Percentiles rank a stretch among this genome's conserved stretches.
phyloP scores from a whole-genome alignment of 73 alveolate species.

The Tetrahymena thermophila region DNA sequence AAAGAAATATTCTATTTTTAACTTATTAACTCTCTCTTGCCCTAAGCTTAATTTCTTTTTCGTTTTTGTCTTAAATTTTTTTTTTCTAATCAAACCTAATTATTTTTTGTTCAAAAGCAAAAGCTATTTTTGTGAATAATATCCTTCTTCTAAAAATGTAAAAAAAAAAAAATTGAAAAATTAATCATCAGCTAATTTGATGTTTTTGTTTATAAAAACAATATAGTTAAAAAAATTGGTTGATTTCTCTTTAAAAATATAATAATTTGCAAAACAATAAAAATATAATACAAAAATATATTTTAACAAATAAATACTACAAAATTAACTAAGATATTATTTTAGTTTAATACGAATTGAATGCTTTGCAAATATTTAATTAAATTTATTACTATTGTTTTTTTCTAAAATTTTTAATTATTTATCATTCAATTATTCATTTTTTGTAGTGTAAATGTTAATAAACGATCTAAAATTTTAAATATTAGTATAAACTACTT shows the following conservation, averaged over 20 bases:
- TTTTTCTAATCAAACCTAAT: background rate
- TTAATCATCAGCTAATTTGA: background rate
- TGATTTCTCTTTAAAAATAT: background rate
- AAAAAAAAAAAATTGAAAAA: background rate
- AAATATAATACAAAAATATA: too few species aligned
- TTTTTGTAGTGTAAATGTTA: too few species aligned
- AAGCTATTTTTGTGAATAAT: background rate
- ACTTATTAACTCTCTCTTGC: background rate
- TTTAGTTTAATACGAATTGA: too few species aligned
- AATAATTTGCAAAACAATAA: too few species aligned
- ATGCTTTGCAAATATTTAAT: too few species aligned
- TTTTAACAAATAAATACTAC: too few species aligned
- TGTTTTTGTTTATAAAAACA: background rate
- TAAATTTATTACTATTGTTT: too few species aligned
- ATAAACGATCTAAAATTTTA: too few species aligned
- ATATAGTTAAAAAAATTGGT: background rate
- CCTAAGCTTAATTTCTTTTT: background rate
- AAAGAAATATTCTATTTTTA: background rate
- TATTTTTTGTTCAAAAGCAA: background rate
- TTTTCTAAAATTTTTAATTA: too few species aligned
- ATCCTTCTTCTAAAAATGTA: background rate
- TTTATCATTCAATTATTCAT: too few species aligned
- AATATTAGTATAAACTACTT: too few species aligned
- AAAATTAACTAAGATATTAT: too few species aligned
- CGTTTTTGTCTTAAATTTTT: background rate